Percentiles rank a stretch among this genome's conserved stretches.
Evolutionary conservation across 805 yeast genomes (phyloP).

Genomic region (Myxozyma neglecta): DNA sequence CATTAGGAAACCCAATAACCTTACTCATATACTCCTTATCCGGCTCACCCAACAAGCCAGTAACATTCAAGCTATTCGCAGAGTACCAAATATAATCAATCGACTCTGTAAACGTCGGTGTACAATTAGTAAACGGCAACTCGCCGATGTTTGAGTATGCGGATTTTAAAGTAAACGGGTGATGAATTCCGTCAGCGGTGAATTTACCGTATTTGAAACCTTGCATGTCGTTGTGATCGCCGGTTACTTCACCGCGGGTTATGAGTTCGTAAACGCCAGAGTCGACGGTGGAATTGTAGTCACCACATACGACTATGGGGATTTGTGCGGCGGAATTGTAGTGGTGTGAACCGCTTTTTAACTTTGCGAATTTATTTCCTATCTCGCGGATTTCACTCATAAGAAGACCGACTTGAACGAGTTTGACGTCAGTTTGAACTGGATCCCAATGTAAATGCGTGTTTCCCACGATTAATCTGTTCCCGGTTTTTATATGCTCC

Average conservation of each 20-base stretch:
- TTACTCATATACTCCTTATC: conserved; percentile 74
- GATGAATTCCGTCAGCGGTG: conserved; percentile 85
- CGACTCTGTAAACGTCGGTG: conserved; percentile 89
- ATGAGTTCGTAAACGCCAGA: conserved; percentile 92
- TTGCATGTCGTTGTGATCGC: conserved; percentile 71
- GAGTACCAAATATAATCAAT: conserved; percentile 97
- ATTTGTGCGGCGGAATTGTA: conserved; percentile 51
- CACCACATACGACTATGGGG: conserved; percentile 90
- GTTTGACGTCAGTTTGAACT: conserved; percentile 89
- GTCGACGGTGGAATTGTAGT: conserved; percentile 82
- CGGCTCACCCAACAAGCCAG: conserved; percentile 80
- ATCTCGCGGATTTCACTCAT: conserved; percentile 80
- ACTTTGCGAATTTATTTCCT: conserved; percentile 48
- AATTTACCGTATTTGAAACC: conserved; percentile 89
- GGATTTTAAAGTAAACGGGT: conserved; percentile 76
- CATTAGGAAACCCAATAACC: conserved; percentile 89
- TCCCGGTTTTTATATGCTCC: conserved; percentile 71
- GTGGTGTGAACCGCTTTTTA: neutral
- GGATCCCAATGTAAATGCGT: conserved; percentile 99
- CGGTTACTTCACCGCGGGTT: conserved; percentile 69
- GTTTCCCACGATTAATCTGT: conserved; percentile 71
- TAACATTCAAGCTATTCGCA: conserved; percentile 73
- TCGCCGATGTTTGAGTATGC: conserved; percentile 85
- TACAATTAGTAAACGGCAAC: conserved; percentile 88
- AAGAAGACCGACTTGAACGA: conserved; percentile 90